phyloP scores from a whole-genome alignment of 2,329 filamentous ascomycete genomes.

The Penicillium sp. region DNA sequence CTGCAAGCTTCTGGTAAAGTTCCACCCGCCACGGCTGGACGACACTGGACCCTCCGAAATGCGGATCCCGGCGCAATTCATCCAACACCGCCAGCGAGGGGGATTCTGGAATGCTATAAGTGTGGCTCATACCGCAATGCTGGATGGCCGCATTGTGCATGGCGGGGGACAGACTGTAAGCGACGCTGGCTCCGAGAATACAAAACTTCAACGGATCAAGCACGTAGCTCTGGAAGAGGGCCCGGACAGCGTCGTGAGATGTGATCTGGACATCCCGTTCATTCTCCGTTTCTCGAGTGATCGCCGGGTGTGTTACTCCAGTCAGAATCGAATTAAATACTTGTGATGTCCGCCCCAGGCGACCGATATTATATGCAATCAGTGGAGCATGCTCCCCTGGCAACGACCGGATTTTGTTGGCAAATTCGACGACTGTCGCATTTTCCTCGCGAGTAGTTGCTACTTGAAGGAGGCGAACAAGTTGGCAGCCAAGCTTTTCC shows the following conservation, averaged over 20 bases:
- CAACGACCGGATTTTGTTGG: slow-evolving; percentile 34
- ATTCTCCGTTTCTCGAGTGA: slow-evolving; percentile 25
- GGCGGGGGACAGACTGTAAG: slow-evolving; percentile 43
- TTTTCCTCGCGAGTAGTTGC: slow-evolving; percentile 40
- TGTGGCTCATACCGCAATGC: slow-evolving; percentile 41
- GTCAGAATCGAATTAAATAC: slow-evolving; percentile 44
- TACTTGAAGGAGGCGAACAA: slow-evolving; percentile 40
- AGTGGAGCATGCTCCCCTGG: slow-evolving; percentile 33
- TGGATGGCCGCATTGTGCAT: slow-evolving; percentile 46
- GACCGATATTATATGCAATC: slow-evolving; percentile 43
- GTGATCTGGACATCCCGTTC: slow-evolving; percentile 36
- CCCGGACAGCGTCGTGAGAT: slow-evolving; percentile 37
- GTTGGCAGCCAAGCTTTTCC: slow-evolving; percentile 37
- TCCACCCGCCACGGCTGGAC: slow-evolving; percentile 46
- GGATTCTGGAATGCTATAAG: slow-evolving; percentile 39
- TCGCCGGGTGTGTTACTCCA: slow-evolving; percentile 41
- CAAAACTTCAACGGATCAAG: slow-evolving; percentile 44
- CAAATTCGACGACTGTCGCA: slow-evolving; percentile 36
- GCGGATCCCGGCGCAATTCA: slow-evolving; percentile 36
- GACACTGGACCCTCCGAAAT: slow-evolving; percentile 44
- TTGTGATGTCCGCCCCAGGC: slow-evolving; percentile 44
- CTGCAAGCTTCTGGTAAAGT: slow-evolving; percentile 36
- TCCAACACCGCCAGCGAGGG: slow-evolving; percentile 39
- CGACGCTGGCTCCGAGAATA: slow-evolving; percentile 42
- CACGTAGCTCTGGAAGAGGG: slow-evolving; percentile 42